phyloP scores from a whole-genome alignment of 2,329 filamentous ascomycete species.

The Venturia nashicola region DNA sequence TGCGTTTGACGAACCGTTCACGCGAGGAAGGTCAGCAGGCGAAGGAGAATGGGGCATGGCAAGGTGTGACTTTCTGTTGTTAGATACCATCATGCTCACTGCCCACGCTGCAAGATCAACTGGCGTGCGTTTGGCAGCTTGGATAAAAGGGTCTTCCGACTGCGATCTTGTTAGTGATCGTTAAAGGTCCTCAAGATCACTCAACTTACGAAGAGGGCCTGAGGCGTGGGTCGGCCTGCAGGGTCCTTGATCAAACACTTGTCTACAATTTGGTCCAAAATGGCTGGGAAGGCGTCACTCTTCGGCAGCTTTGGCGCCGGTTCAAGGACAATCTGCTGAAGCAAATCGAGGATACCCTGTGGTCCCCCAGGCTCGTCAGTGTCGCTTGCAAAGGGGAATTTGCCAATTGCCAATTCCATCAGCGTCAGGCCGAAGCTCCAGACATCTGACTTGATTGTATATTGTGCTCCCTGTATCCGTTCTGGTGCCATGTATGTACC shows the following conservation, averaged over 20 bases:
- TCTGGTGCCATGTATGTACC: conserved; percentile 99
- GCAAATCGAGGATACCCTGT: conserved; percentile 85
- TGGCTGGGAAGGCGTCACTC: conserved; percentile 91
- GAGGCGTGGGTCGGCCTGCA: conserved; percentile 77
- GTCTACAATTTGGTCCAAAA: conserved; percentile 92
- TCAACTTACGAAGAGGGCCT: conserved; percentile 72
- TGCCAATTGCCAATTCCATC: conserved; percentile 95
- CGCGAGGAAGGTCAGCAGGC: conserved; percentile 1
- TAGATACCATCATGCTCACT: conserved; percentile 80
- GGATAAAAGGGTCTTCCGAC: conserved; percentile 89
- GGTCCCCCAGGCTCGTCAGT: conserved; percentile 60
- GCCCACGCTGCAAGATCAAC: conserved; percentile 93
- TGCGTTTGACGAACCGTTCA: conserved; percentile 1
- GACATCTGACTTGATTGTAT: conserved; percentile 96
- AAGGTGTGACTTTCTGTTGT: conserved; percentile 91
- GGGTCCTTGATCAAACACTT: conserved; percentile 89
- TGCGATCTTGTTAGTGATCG: conserved; percentile 25
- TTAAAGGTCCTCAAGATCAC: neutral
- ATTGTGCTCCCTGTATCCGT: conserved; percentile 90
- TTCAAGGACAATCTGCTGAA: conserved; percentile 96
- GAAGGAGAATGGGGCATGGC: conserved; percentile 26
- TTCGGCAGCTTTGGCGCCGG: conserved; percentile 87
- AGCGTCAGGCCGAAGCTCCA: conserved; percentile 94
- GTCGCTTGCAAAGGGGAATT: conserved; percentile 85
- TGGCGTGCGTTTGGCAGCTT: conserved; percentile 91